phyloP scores from a whole-genome alignment of 305 asterid species.

The Rubia occidens region DNA sequence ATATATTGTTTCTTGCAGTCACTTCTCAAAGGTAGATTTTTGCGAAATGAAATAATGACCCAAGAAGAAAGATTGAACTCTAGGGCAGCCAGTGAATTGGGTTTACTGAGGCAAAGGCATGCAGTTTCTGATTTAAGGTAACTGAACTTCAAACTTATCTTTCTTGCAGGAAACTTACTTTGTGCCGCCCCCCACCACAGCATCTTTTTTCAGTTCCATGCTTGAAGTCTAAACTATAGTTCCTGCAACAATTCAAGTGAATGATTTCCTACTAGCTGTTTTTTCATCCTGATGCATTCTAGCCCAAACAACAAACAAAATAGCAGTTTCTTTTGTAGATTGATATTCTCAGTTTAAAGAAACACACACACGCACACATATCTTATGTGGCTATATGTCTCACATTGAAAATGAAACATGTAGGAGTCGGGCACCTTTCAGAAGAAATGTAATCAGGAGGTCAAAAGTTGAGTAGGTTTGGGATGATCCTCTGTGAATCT shows the following conservation, averaged over 20 bases:
- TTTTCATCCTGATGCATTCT: neutral
- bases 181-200: neutral
- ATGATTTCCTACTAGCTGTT: neutral
- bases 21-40: conserved; percentile 66
- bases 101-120: conserved; percentile 56
- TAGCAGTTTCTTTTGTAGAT: neutral
- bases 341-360: neutral
- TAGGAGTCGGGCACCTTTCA: neutral
- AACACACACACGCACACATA: no score
- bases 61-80: conserved; percentile 48
- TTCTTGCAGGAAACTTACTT: neutral
- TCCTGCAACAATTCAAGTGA: neutral
- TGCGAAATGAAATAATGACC: conserved; percentile 41
- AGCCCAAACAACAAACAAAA: no score
- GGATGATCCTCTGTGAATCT: neutral
- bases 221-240: neutral
- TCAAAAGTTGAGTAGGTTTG: neutral
- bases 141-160: conserved; percentile 6
- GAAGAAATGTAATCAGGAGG: neutral
- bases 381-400: neutral
- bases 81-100: conserved; percentile 55
- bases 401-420: neutral
- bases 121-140: conserved; percentile 77
- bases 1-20: conserved; percentile 37
- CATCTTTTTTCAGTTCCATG: neutral